Percentiles rank a stretch among this genome's conserved stretches.
Conservation (phyloP, 2,329 filamentous ascomycete genomes). For the Aspergillus pseudoviridinutans region DNA sequence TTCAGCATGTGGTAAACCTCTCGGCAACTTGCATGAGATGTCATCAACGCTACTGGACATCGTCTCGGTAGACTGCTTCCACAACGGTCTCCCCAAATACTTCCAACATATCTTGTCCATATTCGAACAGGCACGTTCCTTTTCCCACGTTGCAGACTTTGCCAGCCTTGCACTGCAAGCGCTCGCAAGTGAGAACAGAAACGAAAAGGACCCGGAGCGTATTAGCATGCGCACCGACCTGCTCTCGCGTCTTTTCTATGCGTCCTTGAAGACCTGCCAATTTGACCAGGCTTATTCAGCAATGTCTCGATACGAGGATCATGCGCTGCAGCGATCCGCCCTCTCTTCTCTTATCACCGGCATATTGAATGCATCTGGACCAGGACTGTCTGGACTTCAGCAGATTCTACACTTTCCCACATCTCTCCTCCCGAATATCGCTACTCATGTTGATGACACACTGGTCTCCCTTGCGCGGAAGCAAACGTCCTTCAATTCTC, state of each 20-base stretch:
- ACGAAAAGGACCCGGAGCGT: conserved; percentile 35
- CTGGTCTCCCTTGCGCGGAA: conserved; percentile 68
- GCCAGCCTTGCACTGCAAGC: conserved; percentile 71
- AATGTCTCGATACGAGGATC: conserved; percentile 67
- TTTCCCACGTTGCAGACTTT: conserved; percentile 81
- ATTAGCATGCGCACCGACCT: conserved; percentile 61
- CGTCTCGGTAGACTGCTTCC: conserved; percentile 63
- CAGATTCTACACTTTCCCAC: conserved; percentile 72
- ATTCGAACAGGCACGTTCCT: conserved; percentile 72
- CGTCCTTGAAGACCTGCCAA: conserved; percentile 71
- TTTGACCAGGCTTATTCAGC: conserved; percentile 81
- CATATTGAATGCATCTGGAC: conserved; percentile 38
- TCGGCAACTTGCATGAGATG: conserved; percentile 44
- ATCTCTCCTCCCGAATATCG: conserved; percentile 57
- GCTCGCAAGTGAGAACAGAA: conserved; percentile 30
- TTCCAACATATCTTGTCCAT: conserved; percentile 80
- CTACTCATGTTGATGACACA: conserved; percentile 73
- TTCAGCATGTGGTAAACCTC: conserved; percentile 41
- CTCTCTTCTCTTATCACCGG: conserved; percentile 62
- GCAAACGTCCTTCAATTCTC: conserved; percentile 57
- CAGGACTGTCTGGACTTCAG: conserved; percentile 46
- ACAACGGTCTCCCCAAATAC: conserved; percentile 75
- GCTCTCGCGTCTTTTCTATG: conserved; percentile 77
- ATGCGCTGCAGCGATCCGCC: conserved; percentile 66
- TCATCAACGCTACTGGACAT: conserved; percentile 66